phyloP scores from a whole-genome alignment of 2,329 filamentous ascomycete genomes.

The Massarina eburnea region DNA sequence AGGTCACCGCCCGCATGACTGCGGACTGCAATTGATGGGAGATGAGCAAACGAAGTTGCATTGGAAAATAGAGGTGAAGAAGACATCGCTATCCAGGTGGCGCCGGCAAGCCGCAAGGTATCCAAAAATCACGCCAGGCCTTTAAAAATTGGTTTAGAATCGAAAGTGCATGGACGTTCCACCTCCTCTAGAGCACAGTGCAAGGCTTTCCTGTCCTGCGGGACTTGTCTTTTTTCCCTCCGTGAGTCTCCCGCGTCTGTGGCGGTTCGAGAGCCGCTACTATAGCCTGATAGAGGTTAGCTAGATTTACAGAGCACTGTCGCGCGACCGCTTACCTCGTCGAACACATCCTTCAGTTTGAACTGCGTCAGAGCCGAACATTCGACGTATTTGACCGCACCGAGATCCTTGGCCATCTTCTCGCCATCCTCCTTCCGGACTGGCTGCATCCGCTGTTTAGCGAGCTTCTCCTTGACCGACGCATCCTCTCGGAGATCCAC shows the following conservation, averaged over 20 bases:
- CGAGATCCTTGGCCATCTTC: constrained; percentile 94
- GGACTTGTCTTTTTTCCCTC: constrained; percentile 20
- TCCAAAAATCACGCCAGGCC: constrained; percentile 42
- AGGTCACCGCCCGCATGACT: background rate
- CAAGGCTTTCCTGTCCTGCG: constrained; percentile 38
- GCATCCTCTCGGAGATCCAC: constrained; percentile 91
- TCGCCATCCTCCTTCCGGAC: constrained; percentile 93
- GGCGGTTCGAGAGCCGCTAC: constrained; percentile 92
- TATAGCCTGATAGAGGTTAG: constrained; percentile 67
- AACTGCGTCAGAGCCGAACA: constrained; percentile 98
- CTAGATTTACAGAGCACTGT: background rate
- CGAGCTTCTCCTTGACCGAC: constrained; percentile 84
- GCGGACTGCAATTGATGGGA: constrained; percentile 4
- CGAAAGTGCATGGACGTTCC: constrained; percentile 15
- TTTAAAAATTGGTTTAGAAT: constrained; percentile 34
- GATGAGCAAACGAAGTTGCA: constrained; percentile 9
- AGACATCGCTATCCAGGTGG: constrained; percentile 45
- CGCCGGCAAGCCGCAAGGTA: constrained; percentile 42
- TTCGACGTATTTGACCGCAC: constrained; percentile 97
- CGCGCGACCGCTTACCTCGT: constrained; percentile 69
- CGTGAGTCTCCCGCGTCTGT: constrained; percentile 66
- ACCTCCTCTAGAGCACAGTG: constrained; percentile 36
- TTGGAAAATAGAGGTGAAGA: constrained; percentile 18
- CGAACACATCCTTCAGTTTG: constrained; percentile 98
- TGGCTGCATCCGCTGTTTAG: constrained; percentile 94